phyloP scores from a whole-genome alignment of 495 filamentous ascomycete genomes.

The Lophiostoma macrostomum region DNA sequence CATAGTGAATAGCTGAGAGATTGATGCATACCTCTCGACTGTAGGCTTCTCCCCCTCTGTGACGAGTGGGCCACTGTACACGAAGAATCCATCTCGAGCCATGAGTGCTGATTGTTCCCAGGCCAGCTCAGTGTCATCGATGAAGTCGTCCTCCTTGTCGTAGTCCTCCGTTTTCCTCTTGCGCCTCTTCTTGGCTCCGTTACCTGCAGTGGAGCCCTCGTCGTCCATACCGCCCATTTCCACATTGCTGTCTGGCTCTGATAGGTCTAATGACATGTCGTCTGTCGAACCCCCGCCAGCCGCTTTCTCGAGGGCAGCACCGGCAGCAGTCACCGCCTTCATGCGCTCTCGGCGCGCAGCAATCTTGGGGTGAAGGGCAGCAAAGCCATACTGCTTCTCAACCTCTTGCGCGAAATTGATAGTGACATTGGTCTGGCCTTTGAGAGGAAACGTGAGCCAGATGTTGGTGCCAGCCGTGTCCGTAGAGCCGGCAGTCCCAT shows the following conservation, averaged over 20 bases:
- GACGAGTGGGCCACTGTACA: constrained; percentile 48
- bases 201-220: constrained; percentile 50
- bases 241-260: constrained; percentile 61
- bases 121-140: constrained; percentile 91
- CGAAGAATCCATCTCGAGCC: constrained; percentile 66
- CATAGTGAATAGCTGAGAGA: neutral
- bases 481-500: constrained; percentile 38
- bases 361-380: constrained; percentile 83
- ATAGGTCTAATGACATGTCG: constrained; percentile 51
- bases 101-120: constrained; percentile 96
- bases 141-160: constrained; percentile 93
- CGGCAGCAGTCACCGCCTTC: constrained; percentile 77
- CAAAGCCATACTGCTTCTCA: constrained; percentile 90
- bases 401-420: constrained; percentile 94
- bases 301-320: constrained; percentile 69
- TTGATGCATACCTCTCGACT: constrained; percentile 61
- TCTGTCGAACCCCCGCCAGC: constrained; percentile 60
- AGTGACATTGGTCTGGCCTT: constrained; percentile 78
- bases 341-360: constrained; percentile 81
- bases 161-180: constrained; percentile 93
- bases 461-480: constrained; percentile 72
- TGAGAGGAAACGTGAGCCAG: constrained; percentile 74
- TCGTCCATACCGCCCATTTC: constrained; percentile 63
- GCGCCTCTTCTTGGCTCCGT: constrained; percentile 61
- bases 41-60: constrained; percentile 86